phyloP scores from a whole-genome alignment of 139 green algal genomes.

The Chlorella sp. region DNA sequence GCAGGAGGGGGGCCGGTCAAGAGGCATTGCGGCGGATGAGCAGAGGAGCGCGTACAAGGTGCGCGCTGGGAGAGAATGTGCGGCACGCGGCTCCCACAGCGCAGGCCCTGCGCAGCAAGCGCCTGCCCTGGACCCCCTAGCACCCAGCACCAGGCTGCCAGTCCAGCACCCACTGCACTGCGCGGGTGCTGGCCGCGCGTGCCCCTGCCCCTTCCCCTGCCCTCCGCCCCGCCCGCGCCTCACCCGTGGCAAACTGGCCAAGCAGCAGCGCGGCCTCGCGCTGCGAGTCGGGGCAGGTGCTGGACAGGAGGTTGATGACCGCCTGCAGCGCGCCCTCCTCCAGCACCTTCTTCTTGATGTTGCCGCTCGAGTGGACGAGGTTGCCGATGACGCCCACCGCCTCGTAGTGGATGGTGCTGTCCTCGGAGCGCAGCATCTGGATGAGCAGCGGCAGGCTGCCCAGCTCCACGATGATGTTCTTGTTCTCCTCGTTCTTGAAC shows the following conservation, averaged over 20 bases:
- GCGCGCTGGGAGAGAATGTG: too few relatives aligned
- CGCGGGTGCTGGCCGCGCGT: too few relatives aligned
- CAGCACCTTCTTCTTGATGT: slow-evolving; percentile 82
- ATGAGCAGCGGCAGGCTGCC: slow-evolving; percentile 90
- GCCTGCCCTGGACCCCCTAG: too few relatives aligned
- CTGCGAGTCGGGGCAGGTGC: slow-evolving; percentile 87
- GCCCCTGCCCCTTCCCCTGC: too few relatives aligned
- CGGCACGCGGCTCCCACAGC: too few relatives aligned
- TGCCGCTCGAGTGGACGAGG: slow-evolving; percentile 89
- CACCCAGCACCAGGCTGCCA: too few relatives aligned
- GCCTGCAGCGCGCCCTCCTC: slow-evolving; percentile 94
- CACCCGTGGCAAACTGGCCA: slow-evolving; percentile 93
- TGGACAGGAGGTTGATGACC: slow-evolving; percentile 91
- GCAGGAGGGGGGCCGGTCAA: neutral
- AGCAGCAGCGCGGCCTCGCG: slow-evolving; percentile 95
- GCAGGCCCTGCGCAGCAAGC: too few relatives aligned
- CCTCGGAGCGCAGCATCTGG: slow-evolving; percentile 93
- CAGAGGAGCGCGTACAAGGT: too few relatives aligned
- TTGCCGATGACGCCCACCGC: slow-evolving; percentile 98
- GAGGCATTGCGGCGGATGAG: too few relatives aligned
- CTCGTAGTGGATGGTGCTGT: slow-evolving; percentile 95
- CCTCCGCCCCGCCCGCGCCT: too few relatives aligned
- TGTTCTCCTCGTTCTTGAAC: slow-evolving; percentile 99
- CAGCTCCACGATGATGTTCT: slow-evolving; percentile 95
- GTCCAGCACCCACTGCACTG: too few relatives aligned